Conservation (phyloP, 495 filamentous ascomycete genomes). For the Penicillium crystallinum region DNA sequence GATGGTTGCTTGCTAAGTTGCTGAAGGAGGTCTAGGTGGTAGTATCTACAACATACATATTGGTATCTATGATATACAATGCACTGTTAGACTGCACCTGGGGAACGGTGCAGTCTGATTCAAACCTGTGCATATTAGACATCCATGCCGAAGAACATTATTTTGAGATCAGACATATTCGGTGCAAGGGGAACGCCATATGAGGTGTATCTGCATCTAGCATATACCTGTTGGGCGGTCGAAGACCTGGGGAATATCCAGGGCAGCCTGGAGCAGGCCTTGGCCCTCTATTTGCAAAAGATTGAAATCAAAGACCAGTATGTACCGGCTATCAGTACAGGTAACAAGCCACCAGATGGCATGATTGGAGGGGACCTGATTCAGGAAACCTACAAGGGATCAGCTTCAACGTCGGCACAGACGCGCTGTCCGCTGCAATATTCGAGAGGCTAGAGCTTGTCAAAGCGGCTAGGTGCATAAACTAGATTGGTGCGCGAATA, state of each 20-base stretch:
- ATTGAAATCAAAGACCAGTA: not conserved
- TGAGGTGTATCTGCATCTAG: not conserved
- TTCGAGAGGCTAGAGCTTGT: not conserved
- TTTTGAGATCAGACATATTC: not conserved
- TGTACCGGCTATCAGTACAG: slow-evolving; percentile 1
- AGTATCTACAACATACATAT: too few species aligned
- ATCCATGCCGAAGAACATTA: not conserved
- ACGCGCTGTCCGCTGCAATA: not conserved
- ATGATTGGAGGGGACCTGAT: not conserved
- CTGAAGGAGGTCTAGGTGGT: too few species aligned
- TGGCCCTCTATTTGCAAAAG: not conserved
- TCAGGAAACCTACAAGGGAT: slow-evolving; percentile 1
- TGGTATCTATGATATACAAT: not conserved
- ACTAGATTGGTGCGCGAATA: not conserved
- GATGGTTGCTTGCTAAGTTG: too few species aligned
- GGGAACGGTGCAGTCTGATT: not conserved
- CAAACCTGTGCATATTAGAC: not conserved
- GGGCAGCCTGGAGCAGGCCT: not conserved
- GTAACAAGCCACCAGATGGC: not conserved
- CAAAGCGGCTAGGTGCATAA: slow-evolving; percentile 7
- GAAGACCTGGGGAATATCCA: not conserved
- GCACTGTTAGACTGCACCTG: not conserved
- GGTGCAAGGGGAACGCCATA: not conserved
- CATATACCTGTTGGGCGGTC: not conserved
- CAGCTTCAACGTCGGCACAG: not conserved